Conservation (phyloP, 768 basidiomycete genomes). For the Hericium erinaceus region DNA sequence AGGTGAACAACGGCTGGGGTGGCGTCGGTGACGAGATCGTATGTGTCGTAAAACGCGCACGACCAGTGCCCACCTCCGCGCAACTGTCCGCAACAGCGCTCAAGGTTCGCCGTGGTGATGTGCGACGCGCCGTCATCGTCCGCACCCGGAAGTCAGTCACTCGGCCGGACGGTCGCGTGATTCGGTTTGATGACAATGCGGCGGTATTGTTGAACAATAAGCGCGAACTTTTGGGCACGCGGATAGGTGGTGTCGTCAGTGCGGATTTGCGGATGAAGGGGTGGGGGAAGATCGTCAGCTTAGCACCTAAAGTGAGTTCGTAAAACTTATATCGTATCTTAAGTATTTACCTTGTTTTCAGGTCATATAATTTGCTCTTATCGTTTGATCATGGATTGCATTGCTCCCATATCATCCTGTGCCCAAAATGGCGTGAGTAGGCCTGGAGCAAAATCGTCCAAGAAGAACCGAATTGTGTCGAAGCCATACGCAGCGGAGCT, state of each 20-base stretch:
- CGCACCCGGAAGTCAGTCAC: conserved; percentile 81
- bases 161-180: conserved; percentile 78
- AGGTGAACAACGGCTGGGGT: conserved; percentile 93
- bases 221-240: conserved; percentile 89
- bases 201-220: conserved; percentile 93
- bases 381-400: no score
- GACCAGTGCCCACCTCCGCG: conserved; percentile 63
- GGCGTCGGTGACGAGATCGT: conserved; percentile 92
- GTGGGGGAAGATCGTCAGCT: conserved; percentile 88
- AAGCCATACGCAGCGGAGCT: no score
- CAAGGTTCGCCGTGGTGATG: conserved; percentile 89
- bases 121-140: conserved; percentile 92
- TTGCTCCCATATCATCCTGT: no score
- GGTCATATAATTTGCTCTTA: background rate
- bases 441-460: no score
- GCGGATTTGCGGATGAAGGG: conserved; percentile 85
- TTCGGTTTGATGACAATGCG: conserved; percentile 96
- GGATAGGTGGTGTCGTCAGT: conserved; percentile 90
- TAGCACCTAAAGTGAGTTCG: conserved; percentile 74
- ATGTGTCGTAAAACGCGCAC: conserved; percentile 86
- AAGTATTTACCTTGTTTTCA: background rate
- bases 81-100: conserved; percentile 68
- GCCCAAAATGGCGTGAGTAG: no score
- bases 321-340: no score
- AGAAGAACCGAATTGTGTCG: no score